Evolutionary conservation across 2,329 filamentous ascomycete species (phyloP).

Genomic region (Apiospora phragmitis): DNA sequence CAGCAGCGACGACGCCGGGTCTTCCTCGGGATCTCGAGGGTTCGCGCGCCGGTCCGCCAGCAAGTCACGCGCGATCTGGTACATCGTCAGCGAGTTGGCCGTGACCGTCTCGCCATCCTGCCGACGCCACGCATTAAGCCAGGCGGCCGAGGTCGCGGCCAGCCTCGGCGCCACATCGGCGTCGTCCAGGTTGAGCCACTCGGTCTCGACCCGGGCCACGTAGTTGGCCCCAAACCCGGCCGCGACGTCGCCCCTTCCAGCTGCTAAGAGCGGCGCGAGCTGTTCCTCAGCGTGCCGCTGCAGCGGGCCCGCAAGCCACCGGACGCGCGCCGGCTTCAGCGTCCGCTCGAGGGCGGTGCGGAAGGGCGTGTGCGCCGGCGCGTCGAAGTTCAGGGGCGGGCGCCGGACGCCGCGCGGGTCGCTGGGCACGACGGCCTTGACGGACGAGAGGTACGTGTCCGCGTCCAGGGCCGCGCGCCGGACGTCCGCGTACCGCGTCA

Average conservation of each 20-base stretch:
- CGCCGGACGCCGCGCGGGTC: constrained; percentile 20
- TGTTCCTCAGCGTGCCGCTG: constrained; percentile 17
- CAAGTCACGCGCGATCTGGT: constrained; percentile 16
- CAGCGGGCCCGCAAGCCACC: constrained; percentile 17
- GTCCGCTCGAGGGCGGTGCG: constrained; percentile 22
- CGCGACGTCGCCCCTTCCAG: constrained; percentile 19
- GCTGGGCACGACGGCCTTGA: constrained; percentile 20
- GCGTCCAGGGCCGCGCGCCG: constrained; percentile 22
- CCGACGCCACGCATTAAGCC: constrained; percentile 22
- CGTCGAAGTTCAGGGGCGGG: constrained; percentile 24
- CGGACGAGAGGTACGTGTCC: constrained; percentile 18
- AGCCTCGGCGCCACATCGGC: constrained; percentile 18
- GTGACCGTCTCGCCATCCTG: constrained; percentile 20
- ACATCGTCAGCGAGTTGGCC: constrained; percentile 19
- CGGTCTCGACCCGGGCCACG: constrained; percentile 22
- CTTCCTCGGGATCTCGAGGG: constrained; percentile 19
- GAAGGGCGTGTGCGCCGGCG: constrained; percentile 22
- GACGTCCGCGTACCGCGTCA: constrained; percentile 23
- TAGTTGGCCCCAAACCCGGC: constrained; percentile 21
- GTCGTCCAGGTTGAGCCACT: constrained; percentile 23
- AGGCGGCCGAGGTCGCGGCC: constrained; percentile 13
- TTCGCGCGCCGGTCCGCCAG: constrained; percentile 19
- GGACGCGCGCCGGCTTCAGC: constrained; percentile 19
- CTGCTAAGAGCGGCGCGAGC: constrained; percentile 16
- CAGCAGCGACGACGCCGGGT: constrained; percentile 21